These are phyloP conservation scores for Epithemia pelagica DNA, from an alignment of 108 stramenopile species.

Conservation along the genomic window DNA sequence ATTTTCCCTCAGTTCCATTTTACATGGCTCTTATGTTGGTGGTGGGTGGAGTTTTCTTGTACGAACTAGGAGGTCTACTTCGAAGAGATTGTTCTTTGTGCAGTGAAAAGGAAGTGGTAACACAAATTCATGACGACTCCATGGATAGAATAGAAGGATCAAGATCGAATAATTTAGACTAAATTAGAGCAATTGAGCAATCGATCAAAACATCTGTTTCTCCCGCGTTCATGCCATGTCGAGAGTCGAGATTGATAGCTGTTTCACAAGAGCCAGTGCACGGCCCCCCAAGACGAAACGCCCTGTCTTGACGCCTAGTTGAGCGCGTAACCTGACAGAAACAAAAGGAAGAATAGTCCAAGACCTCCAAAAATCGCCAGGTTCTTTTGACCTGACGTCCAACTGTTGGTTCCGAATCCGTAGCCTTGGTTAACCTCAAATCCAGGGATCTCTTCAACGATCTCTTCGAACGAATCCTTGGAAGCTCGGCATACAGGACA, in stretches of 20 bases:
- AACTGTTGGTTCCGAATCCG: constrained; percentile 86
- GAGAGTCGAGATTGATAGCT: no score
- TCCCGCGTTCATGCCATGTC: no score
- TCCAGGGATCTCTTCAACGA: constrained; percentile 87
- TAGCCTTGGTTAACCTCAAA: constrained; percentile 93
- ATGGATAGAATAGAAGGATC: neutral
- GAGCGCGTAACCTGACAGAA: constrained; percentile 74
- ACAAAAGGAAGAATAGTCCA: constrained; percentile 72
- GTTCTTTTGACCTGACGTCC: constrained; percentile 87
- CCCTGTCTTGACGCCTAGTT: neutral
- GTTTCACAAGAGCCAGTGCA: no score
- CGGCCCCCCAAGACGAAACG: no score
- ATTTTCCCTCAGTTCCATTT: constrained; percentile 57
- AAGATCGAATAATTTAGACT: neutral
- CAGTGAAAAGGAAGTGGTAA: neutral
- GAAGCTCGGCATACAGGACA: constrained; percentile 87
- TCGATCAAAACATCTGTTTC: neutral
- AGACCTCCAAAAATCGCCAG: constrained; percentile 85
- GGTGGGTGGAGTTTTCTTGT: constrained; percentile 74
- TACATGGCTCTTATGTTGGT: constrained; percentile 73
- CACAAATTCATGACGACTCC: neutral
- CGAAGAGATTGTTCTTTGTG: neutral
- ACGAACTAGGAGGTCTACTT: constrained; percentile 38
- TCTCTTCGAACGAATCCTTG: constrained; percentile 83
- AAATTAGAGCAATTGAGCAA: neutral